Evolutionary conservation across 2,329 filamentous ascomycete species (phyloP), one percentile per base, ranked within the genome.

Genomic region (Podosphaera xanthii): DNA sequence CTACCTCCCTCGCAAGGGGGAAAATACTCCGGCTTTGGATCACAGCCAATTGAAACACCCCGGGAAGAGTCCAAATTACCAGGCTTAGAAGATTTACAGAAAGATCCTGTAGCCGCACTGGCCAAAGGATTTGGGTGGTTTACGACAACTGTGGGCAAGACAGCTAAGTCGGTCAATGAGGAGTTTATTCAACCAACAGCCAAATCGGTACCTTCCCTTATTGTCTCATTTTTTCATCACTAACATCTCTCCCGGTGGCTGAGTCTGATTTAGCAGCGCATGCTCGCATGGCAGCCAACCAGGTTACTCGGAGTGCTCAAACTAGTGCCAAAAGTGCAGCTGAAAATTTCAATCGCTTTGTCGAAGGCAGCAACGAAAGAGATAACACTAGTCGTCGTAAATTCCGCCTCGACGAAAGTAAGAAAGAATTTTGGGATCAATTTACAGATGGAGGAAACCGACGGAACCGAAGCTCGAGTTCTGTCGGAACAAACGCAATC

Each of bases 101-200:
- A 83, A 69, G 92, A 98, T 69, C 90, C 92, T 0, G 76, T 97
- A 62, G 90, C 81, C 0, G 89, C 91, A 14, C 72, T 98, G 65
- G 88, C 83, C 35, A 96, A 94, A 72, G 87, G 91, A 0, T 94
- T 97, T 67, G 91, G 91, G 7, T 97, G 92, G 89, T 88, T 97
- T 68, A 80, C 88, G 22, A 85, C 81, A 40, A 89, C 87, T 10
- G 88, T 97, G 49, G 83, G 82, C 34, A 95, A 92, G 76, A 86
- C 87, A 63, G 92, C 90, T 44, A 94, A 94, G 75, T 87, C 81
- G 14, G 84, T 96, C 33, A 94, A 96, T 70, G 85, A 92, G 64
- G 81, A 84, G 40, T 96, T 88, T 72, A 87, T 98, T 59, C 89
- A 94, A 72, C 92, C 92, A 8, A 92, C 89, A 35, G 88, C 92